Evolutionary conservation across 2,329 filamentous ascomycete genomes (phyloP).

Genomic region (Pseudopyrenochaeta lycopersici): DNA sequence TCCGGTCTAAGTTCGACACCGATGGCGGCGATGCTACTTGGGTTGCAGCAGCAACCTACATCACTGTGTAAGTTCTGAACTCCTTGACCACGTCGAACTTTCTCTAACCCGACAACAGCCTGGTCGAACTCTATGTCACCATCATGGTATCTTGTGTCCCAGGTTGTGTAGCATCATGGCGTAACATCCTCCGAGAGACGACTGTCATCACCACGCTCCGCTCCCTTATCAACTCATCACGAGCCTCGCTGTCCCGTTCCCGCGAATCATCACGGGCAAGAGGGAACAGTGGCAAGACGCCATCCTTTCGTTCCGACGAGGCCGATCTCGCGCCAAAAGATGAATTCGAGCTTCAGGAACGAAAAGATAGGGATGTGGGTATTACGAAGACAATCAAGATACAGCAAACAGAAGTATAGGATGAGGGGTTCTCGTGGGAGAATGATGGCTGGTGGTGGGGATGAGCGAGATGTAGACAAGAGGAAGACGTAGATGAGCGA

Average conservation of each 20-base stretch:
- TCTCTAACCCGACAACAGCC: background rate
- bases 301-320: background rate
- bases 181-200: background rate
- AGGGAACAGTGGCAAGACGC: background rate
- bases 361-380: background rate
- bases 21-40: background rate
- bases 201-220: background rate
- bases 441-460: background rate
- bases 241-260: background rate
- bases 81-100: background rate
- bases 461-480: background rate
- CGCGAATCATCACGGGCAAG: background rate
- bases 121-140: slow-evolving; percentile 1
- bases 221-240: background rate
- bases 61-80: background rate
- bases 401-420: background rate
- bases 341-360: background rate
- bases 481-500: too few species aligned
- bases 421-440: background rate
- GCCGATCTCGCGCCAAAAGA: background rate
- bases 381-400: slow-evolving; percentile 1
- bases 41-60: slow-evolving; percentile 1
- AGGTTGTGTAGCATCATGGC: slow-evolving; percentile 1
- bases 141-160: slow-evolving; percentile 1
- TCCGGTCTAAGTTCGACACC: background rate